Conservation (phyloP, 139 green algal species). For the Chlamydomonas sp. region DNA sequence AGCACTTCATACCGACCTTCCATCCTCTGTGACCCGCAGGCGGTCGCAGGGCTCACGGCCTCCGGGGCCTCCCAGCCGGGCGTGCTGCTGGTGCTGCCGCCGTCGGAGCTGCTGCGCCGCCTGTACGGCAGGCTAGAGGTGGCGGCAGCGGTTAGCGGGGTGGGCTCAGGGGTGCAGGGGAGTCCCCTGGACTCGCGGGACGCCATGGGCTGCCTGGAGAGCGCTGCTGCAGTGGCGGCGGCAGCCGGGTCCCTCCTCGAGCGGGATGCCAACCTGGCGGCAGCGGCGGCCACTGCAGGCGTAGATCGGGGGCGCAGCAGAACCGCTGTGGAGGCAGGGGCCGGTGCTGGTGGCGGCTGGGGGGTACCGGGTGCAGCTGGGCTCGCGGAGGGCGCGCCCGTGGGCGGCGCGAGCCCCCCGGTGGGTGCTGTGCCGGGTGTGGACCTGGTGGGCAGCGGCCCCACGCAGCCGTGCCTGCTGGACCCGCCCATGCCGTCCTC, state of each 20-base stretch:
- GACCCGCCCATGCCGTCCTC: background rate
- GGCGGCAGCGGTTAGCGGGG: background rate
- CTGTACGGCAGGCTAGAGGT: background rate
- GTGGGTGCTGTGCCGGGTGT: no score
- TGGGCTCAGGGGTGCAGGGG: background rate
- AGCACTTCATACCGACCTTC: no score
- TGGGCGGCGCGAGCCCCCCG: background rate
- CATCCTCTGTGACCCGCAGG: no score
- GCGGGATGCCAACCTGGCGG: no score
- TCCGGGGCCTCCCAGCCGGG: no score
- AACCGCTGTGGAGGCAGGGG: no score
- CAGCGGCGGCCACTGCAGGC: no score
- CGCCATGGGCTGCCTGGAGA: conserved; percentile 21
- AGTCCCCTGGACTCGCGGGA: background rate
- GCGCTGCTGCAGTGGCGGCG: background rate
- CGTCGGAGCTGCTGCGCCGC: background rate
- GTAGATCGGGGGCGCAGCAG: no score
- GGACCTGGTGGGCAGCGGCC: no score
- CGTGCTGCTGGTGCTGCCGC: background rate
- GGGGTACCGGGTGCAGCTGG: background rate
- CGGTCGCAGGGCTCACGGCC: no score
- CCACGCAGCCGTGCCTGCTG: background rate
- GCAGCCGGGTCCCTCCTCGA: no score
- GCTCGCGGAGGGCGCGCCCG: background rate
- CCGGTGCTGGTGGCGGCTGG: background rate